These are phyloP conservation scores for Pseudonitzschia pungens DNA, from an alignment of 108 stramenopile species.

Conservation along the genomic window DNA sequence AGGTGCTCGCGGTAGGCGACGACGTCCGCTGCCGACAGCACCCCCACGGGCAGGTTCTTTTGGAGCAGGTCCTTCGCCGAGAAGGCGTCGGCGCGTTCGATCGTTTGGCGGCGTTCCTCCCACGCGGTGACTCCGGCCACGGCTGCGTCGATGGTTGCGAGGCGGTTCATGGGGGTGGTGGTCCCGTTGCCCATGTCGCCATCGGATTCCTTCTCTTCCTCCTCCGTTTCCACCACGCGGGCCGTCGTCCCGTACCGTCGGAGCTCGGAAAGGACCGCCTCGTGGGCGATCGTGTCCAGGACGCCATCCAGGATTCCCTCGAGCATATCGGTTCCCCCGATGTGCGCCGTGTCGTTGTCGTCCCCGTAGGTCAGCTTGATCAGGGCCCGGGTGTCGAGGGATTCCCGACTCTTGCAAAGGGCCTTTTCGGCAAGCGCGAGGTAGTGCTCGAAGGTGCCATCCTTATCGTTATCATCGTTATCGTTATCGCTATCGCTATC, in stretches of 20 bases:
- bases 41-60: slow-evolving; percentile 29
- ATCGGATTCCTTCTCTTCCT: not conserved
- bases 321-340: slow-evolving; percentile 33
- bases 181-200: not conserved
- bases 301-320: slow-evolving; percentile 31
- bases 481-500: slow-evolving; percentile 20
- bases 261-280: slow-evolving; percentile 22
- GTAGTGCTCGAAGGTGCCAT: slow-evolving; percentile 10
- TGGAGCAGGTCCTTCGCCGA: slow-evolving; percentile 27
- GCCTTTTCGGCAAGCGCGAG: slow-evolving; percentile 9
- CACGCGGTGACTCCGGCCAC: slow-evolving; percentile 20
- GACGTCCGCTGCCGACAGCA: slow-evolving; percentile 28
- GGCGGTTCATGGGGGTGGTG: slow-evolving; percentile 4
- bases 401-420: slow-evolving; percentile 25
- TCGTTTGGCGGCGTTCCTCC: slow-evolving; percentile 14
- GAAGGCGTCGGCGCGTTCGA: slow-evolving; percentile 29
- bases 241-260: slow-evolving; percentile 4
- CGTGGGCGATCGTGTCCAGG: slow-evolving; percentile 29
- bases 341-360: slow-evolving; percentile 22
- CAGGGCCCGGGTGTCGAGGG: slow-evolving; percentile 12
- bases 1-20: slow-evolving; percentile 21
- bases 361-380: slow-evolving; percentile 34
- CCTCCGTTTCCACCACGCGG: not conserved
- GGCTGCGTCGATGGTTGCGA: slow-evolving; percentile 16
- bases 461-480: not conserved